phyloP scores from a whole-genome alignment of 768 basidiomycete species.

The Pleurotus ostreatus region DNA sequence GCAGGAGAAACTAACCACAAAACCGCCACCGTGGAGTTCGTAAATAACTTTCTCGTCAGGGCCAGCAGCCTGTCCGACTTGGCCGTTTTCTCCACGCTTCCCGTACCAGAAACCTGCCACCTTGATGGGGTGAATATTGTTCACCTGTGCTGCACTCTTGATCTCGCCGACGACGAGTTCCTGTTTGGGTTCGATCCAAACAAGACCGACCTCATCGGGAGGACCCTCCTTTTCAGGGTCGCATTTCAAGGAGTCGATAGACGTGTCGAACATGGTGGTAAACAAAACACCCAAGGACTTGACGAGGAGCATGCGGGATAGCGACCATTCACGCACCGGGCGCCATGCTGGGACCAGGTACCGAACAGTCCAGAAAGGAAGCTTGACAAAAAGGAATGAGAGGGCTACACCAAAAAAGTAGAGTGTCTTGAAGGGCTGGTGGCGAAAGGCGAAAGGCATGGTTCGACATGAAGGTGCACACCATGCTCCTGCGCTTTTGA shows the following conservation, averaged over 20 bases:
- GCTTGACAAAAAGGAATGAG: constrained; percentile 11
- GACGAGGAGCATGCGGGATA: background rate
- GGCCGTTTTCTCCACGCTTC: constrained; percentile 9
- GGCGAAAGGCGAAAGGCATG: constrained; percentile 13
- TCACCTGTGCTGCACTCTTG: constrained; percentile 21
- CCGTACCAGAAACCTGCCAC: constrained; percentile 35
- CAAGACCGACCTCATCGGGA: constrained; percentile 17
- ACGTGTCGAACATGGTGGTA: background rate
- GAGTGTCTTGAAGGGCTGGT: constrained; percentile 15
- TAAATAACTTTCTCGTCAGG: constrained; percentile 29
- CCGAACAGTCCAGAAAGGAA: constrained; percentile 16
- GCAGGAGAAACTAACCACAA: constrained; percentile 23
- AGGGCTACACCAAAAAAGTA: constrained; percentile 8
- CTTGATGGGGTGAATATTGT: constrained; percentile 20
- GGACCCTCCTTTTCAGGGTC: constrained; percentile 10
- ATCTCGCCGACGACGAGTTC: constrained; percentile 28
- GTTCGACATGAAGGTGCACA: background rate
- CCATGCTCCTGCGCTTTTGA: too few relatives aligned
- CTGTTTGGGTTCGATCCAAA: constrained; percentile 31
- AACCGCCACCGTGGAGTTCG: constrained; percentile 27
- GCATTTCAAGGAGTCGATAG: background rate
- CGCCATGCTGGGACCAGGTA: constrained; percentile 15
- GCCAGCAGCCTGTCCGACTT: constrained; percentile 14
- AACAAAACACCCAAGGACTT: background rate
- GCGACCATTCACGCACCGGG: constrained; percentile 5